Evolutionary conservation across 352 stramenopile species (phyloP).

Genomic region (Thalassiosira ordinaria): DNA sequence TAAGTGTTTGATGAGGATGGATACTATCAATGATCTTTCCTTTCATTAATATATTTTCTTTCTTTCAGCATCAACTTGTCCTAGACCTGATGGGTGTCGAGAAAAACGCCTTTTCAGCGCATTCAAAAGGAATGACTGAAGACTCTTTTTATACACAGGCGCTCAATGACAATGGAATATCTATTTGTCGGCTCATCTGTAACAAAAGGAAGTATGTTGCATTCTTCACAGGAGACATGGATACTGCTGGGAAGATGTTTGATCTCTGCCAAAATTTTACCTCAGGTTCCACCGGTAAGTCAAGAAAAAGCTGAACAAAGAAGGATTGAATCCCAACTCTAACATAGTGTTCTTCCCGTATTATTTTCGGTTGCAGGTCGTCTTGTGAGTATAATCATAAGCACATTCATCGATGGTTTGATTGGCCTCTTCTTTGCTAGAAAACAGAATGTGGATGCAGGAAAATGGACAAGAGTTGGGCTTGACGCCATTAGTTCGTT

Average conservation of each 20-base stretch:
- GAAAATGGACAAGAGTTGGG: slow-evolving; percentile 35
- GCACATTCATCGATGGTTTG: slow-evolving; percentile 46
- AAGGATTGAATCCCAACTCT: too few species aligned
- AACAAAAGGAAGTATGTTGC: slow-evolving; percentile 24
- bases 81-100: slow-evolving; percentile 42
- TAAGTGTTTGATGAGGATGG: too few species aligned
- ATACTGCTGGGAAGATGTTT: slow-evolving; percentile 37
- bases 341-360: too few species aligned
- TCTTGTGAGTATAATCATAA: slow-evolving; percentile 7
- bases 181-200: slow-evolving; percentile 17
- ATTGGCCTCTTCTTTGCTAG: slow-evolving; percentile 52
- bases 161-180: slow-evolving; percentile 4
- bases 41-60: too few species aligned
- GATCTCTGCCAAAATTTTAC: slow-evolving; percentile 20
- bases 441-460: slow-evolving; percentile 27
- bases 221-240: slow-evolving; percentile 42
- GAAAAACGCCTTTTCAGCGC: slow-evolving; percentile 24
- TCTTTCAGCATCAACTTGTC: slow-evolving; percentile 14
- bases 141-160: slow-evolving; percentile 14
- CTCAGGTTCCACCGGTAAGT: slow-evolving; percentile 9
- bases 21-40: too few species aligned
- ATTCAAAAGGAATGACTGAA: slow-evolving; percentile 23
- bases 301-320: too few species aligned
- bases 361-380: background rate
- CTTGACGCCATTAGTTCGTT: slow-evolving; percentile 13